These are phyloP conservation scores for Geotrichum candidum DNA, from an alignment of 1,139 yeast genomes.

Conservation along the genomic window DNA sequence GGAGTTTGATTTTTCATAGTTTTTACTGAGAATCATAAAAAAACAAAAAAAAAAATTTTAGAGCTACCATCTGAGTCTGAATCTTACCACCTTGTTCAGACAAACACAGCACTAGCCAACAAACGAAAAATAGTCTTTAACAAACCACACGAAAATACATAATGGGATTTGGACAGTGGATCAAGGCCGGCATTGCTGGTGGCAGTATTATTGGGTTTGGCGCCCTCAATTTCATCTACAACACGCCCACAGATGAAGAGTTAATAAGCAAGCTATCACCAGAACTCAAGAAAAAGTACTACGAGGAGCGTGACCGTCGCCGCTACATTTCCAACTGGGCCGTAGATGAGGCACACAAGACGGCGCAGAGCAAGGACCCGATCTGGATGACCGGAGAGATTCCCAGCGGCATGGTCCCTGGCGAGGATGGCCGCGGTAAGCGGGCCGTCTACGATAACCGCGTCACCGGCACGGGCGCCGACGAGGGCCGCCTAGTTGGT, in stretches of 20 bases:
- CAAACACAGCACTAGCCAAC: neutral
- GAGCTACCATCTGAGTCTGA: neutral
- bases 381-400: constrained; percentile 20
- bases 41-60: neutral
- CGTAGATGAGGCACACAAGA: constrained; percentile 10
- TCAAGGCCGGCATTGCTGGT: constrained; percentile 51
- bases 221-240: constrained; percentile 55
- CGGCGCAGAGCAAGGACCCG: constrained; percentile 14
- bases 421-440: constrained; percentile 18
- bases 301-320: constrained; percentile 49
- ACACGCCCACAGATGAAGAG: constrained; percentile 81
- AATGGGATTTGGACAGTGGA: constrained; percentile 44
- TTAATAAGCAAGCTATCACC: constrained; percentile 71
- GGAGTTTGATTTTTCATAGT: neutral
- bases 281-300: constrained; percentile 71
- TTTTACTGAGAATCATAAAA: neutral
- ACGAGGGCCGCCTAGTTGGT: neutral
- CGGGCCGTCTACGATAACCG: neutral
- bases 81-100: neutral
- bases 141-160: neutral
- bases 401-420: constrained; percentile 15
- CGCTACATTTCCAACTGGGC: constrained; percentile 14
- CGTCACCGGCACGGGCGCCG: constrained; percentile 6
- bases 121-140: neutral
- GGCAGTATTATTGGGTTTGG: constrained; percentile 64